Base-by-base conservation (phyloP, 177 flowering plant species). In the Vitis hybrid region DNA sequence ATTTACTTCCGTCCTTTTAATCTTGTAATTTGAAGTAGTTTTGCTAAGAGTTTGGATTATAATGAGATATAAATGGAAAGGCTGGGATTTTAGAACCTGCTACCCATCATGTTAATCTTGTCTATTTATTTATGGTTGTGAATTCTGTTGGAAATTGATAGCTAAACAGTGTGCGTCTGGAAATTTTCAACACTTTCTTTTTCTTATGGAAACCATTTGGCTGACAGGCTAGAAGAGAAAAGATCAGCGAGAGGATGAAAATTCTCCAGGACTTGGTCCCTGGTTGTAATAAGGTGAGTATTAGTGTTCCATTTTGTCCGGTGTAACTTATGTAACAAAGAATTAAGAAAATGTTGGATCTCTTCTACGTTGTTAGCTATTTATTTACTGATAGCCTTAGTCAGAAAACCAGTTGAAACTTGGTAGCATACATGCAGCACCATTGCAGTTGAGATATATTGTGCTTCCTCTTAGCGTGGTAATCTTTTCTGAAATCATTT, bases 231-330 rank as follows among this genome's bases (percentile, higher is more conserved):
- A 88, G 98, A 74, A 86, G 99, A 80, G 99, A 96, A 75, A 96
- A 89, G 84, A 93, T 96, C 66, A 92, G 97, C 55, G 99, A 96
- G 81, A 84, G 99, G 80, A 96, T 96, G 99, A 93, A 89, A 82
- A 88, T 91, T 78, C 89, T 96, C 55, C 99, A 96, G 81, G 99
- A 93, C 66, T 75, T 96, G 74, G 99, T 96, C 54, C 98, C 98
- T 65, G 98, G 98, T 77, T 96, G 98, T 74, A 93, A 92, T 70
- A 96, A 93, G 97, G 99, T 93, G 60, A 65, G 18, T 57, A 8
- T 60, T 52, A n/a, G 58, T 15, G 3, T 75, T 64, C 56, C 17
- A 14, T 32, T 65, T 7, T 39, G 45, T 39, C 45, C 0, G 1
- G 8, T 39, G 45, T 39, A 39, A 6, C 45, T 39, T 39, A 39